A percentile compares a stretch with the other conserved stretches of the same genome.
phyloP scores from a whole-genome alignment of 192 early-diverging fungal species.

The Nowakowskiella sp. region DNA sequence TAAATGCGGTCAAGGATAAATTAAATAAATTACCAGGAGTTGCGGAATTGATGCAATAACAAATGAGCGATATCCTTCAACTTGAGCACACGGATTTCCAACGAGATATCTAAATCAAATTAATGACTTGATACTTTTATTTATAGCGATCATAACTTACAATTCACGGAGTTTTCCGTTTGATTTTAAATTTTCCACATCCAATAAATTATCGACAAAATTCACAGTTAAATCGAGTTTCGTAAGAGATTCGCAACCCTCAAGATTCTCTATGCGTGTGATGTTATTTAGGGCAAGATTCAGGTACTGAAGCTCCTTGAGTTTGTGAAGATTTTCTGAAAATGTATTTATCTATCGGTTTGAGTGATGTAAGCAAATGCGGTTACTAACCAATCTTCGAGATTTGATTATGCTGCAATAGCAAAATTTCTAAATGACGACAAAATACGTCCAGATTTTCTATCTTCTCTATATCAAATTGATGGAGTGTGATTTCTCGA shows the following conservation, averaged over 20 bases:
- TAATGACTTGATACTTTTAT: not conserved
- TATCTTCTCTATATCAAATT: slow-evolving; percentile 57
- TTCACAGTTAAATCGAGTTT: slow-evolving; percentile 58
- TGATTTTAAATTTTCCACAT: slow-evolving; percentile 30
- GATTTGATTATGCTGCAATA: slow-evolving; percentile 52
- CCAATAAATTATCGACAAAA: slow-evolving; percentile 44
- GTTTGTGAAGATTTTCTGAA: slow-evolving; percentile 46
- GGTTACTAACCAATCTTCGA: slow-evolving; percentile 39
- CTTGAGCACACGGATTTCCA: slow-evolving; percentile 45
- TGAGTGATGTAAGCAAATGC: not conserved
- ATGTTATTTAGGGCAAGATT: slow-evolving; percentile 57
- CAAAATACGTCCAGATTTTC: slow-evolving; percentile 55
- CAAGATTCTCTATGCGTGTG: slow-evolving; percentile 44
- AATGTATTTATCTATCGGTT: not conserved
- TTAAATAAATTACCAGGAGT: slow-evolving; percentile 39
- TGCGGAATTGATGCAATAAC: slow-evolving; percentile 46
- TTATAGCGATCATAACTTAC: slow-evolving; percentile 26
- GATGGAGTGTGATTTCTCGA: slow-evolving; percentile 49
- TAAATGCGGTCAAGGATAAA: not conserved
- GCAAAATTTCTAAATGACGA: slow-evolving; percentile 47
- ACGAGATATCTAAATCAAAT: slow-evolving; percentile 32
- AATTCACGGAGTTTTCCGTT: slow-evolving; percentile 38
- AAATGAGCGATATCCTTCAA: slow-evolving; percentile 44
- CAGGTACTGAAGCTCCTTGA: slow-evolving; percentile 47
- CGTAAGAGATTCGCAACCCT: slow-evolving; percentile 44